Evolutionary conservation across 2,329 filamentous ascomycete species (phyloP), one percentile per base, ranked within the genome.

Genomic region (Trichoderma harzianum): DNA sequence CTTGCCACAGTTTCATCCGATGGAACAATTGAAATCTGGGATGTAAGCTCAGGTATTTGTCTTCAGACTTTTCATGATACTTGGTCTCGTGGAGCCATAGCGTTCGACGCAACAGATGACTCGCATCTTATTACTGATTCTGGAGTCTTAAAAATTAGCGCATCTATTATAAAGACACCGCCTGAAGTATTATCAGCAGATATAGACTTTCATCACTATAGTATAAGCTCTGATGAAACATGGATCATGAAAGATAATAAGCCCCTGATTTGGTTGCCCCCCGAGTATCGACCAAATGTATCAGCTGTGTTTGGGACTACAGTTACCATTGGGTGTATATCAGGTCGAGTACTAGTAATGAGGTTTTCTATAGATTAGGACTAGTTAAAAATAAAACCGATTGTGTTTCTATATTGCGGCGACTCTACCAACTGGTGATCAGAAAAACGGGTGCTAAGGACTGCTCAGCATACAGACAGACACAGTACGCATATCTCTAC

Each of bases 241-340:
- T 47, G 43, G 43, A 47, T 47, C n/a, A 47, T 10, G 2, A 72
- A 72, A 63, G 70, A 73, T 60, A 32, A 51, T 36, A 57, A 71
- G 36, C 36, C 30, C 32, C 51, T 75, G 55, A 24, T 75, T 69
- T 73, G 73, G 74, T 39, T 75, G 51, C 72, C 71, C 60, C 39
- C 63, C 14, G 74, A 73, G 24, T 73, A 73, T 73, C 70, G 68
- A 55, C 8, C 43, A 55, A 30, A 5, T 24, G 16, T 26, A 21
- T 73, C 57, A 14, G 60, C 57, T 58, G 39, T 73, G 34, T 43
- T 43, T 43, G 34, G 21, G 26, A 0, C 61, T 28, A 26, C 10
- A 30, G 24, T 63, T 28, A 6, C 34, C 1, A 63, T 28, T 18
- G 39, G 61, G 24, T 28, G 51, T 55, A 2, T 3, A 3, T 28